Conservation (phyloP, 2,329 filamentous ascomycete species). For the Sporothrix luriei region DNA sequence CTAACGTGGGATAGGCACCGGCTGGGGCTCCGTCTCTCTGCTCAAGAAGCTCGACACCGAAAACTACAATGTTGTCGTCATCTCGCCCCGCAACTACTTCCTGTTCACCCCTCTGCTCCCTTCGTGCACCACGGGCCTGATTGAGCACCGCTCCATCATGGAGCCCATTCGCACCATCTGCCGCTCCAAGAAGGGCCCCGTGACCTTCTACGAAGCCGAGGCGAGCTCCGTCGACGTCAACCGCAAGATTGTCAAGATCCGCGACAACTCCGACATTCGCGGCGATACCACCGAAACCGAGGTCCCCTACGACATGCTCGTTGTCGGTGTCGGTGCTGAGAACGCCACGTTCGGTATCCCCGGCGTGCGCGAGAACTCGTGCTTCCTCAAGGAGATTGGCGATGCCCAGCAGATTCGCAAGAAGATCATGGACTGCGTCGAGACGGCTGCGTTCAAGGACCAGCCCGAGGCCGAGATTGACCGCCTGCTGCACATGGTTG, state of each 20-base stretch:
- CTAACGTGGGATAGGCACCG: constrained; percentile 66
- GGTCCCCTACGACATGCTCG: constrained; percentile 96
- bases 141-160: constrained; percentile 99
- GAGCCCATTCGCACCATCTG: constrained; percentile 96
- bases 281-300: constrained; percentile 79
- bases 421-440: constrained; percentile 99
- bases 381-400: constrained; percentile 97
- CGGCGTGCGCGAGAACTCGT: constrained; percentile 90
- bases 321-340: constrained; percentile 94
- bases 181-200: constrained; percentile 87
- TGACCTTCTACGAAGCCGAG: constrained; percentile 98
- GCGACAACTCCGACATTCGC: constrained; percentile 91
- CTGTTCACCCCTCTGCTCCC: constrained; percentile 96
- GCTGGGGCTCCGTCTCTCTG: constrained; percentile 92
- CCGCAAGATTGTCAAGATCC: constrained; percentile 83
- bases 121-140: constrained; percentile 94
- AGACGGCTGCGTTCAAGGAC: constrained; percentile 98
- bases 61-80: constrained; percentile 98
- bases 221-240: constrained; percentile 93
- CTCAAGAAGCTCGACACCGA: constrained; percentile 98
- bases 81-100: constrained; percentile 99
- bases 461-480: constrained; percentile 85
- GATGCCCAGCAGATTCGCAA: constrained; percentile 96
- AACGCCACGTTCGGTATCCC: constrained; percentile 98
- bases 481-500: constrained; percentile 97